Evolutionary conservation across 306 rosid species (phyloP).

Genomic region (Cucumis hystrix): DNA sequence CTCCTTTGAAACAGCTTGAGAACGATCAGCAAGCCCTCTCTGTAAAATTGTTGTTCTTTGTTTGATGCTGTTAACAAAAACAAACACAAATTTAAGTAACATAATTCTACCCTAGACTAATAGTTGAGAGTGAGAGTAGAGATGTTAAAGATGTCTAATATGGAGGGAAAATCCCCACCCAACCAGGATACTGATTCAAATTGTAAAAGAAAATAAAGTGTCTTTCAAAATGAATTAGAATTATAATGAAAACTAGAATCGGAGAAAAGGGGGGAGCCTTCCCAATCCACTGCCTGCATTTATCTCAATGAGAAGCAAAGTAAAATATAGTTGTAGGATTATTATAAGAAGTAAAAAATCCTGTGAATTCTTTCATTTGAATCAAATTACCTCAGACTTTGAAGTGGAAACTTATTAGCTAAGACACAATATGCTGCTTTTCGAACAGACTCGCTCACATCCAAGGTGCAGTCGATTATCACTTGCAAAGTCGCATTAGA

Average conservation of each 20-base stretch:
- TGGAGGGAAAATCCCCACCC: not conserved
- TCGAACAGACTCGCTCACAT: slow-evolving; percentile 84
- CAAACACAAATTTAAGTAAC: not conserved
- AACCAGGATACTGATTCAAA: not conserved
- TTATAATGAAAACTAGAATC: not conserved
- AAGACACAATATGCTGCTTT: slow-evolving; percentile 74
- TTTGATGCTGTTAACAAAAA: slow-evolving; percentile 48
- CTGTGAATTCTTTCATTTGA: not conserved
- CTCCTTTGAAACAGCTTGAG: slow-evolving; percentile 67
- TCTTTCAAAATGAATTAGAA: not conserved
- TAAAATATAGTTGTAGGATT: not conserved
- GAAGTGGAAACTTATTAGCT: slow-evolving; percentile 91
- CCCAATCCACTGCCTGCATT: not conserved
- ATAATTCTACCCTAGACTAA: not conserved
- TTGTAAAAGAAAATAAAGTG: not conserved
- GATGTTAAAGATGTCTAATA: not conserved
- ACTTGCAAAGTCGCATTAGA: slow-evolving; percentile 65
- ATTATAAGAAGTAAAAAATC: not conserved
- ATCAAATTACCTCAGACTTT: slow-evolving; percentile 73
- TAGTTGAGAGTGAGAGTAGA: not conserved
- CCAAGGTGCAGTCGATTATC: slow-evolving; percentile 74
- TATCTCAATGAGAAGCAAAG: not conserved
- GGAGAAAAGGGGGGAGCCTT: not conserved
- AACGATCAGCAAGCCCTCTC: slow-evolving; percentile 93
- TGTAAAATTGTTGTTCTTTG: slow-evolving; percentile 62